Evolutionary conservation across 495 filamentous ascomycete species (phyloP), one percentile per base, ranked within the genome.

Genomic region (Lindgomyces ingoldianus): DNA sequence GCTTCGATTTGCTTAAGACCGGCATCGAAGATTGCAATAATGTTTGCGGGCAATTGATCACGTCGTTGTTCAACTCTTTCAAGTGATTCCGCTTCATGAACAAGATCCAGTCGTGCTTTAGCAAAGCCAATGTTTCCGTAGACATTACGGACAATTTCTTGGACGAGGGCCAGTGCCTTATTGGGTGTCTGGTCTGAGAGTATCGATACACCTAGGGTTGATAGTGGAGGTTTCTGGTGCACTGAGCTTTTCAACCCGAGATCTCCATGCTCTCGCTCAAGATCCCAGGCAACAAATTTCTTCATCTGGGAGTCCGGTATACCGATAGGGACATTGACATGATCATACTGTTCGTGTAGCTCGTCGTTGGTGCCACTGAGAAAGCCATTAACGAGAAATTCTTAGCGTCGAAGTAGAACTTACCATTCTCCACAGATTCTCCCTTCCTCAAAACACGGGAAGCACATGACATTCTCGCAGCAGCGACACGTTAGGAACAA

Each of bases 301-400:
- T 39, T 6, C 33, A 39, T 6, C 33, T 6, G 33, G 6, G 33
- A 39, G 6, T 6, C 33, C 33, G 33, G 33, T 14, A 6, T 39
- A 14, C 33, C 14, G 33, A 39, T 6, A 14, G 6, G 6, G 6
- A 39, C 6, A 14, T 39, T 14, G 33, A 39, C 14, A 39, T 39
- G 33, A 14, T 39, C 33, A 39, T 39, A 0, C 69, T 81, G 6
- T n/a, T n/a, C n/a, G n/a, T n/a, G n/a, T n/a, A n/a, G n/a, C n/a
- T n/a, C n/a, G 83, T 82, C 2, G 22, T 68, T 1, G 80, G 83
- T 63, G 81, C 81, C n/a, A 75, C 74, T 36, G 71, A 76, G 44
- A n/a, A n/a, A n/a, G n/a, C n/a, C n/a, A n/a, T n/a, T n/a, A n/a
- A n/a, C n/a, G n/a, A n/a, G n/a, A n/a, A n/a, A n/a, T n/a, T 44